Evolutionary conservation across 495 filamentous ascomycete species (phyloP), one percentile per base, ranked within the genome.

Genomic region (Podospora sp.): DNA sequence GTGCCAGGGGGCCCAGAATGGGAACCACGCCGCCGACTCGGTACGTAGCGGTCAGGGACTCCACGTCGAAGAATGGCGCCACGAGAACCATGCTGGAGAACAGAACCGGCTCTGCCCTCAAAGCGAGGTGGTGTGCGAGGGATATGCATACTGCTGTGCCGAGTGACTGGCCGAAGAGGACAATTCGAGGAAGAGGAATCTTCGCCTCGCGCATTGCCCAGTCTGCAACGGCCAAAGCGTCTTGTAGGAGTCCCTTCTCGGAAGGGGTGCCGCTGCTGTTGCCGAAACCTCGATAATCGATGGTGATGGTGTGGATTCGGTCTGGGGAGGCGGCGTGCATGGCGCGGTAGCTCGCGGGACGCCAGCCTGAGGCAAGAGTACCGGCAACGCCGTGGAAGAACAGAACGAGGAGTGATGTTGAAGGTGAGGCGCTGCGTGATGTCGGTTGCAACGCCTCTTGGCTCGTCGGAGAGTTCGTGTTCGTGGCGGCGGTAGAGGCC

Each of bases 201-300:
- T 82, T 75, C 22, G 86, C 86, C 2, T 86, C 77, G 25, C 86
- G 72, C 63, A 90, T 81, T 0, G 89, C 89, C 88, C 88, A 95
- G 63, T 90, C 84, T 4, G 92, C 81, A 0, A 90, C 78, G 0
- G 92, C 77, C 8, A 91, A 76, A 25, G 90, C 92, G 68, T 98
- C 94, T 1, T 82, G 86, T 63, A 95, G 91, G 9, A 98, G 78
- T 0, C 94, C 94, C 22, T 84, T 77, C 78, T 98, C 94, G 0
- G 90, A 89, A 1, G 94, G 94, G 16, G 75, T 79, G 26, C 93
- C 93, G 6, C 88, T 90, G 21, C 91, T 94, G 16, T 86, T 77
- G 0, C 93, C 94, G 68, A 91, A 97, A 12, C 94, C 94, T 20
- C 94, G 12, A 76, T 97, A 97, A 80, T 97, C 93, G 26, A 63